Conservation (phyloP, 768 basidiomycete species). For the Suillus sp. region DNA sequence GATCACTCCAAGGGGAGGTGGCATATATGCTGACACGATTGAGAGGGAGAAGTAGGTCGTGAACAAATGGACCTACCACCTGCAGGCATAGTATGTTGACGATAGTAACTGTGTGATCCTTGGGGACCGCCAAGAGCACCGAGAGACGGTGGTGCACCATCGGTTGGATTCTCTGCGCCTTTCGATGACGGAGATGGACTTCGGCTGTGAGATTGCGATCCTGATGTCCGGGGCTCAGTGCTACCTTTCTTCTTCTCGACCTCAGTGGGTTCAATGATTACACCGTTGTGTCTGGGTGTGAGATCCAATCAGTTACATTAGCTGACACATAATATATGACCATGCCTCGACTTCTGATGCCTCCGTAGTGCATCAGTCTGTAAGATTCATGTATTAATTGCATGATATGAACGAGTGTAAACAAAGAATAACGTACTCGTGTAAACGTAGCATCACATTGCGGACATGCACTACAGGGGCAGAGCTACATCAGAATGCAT, state of each 20-base stretch:
- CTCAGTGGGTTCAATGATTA: conserved; percentile 56
- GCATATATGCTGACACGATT: conserved; percentile 41
- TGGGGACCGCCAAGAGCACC: conserved; percentile 33
- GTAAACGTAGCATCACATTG: conserved; percentile 83
- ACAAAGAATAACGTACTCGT: conserved; percentile 50
- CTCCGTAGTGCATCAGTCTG: conserved; percentile 82
- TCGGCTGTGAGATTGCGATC: conserved; percentile 51
- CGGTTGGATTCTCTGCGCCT: conserved; percentile 35
- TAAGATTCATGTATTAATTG: not conserved
- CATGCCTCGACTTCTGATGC: conserved; percentile 78
- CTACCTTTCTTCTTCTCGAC: conserved; percentile 22
- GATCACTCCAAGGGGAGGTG: conserved; percentile 41
- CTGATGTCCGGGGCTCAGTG: conserved; percentile 36
- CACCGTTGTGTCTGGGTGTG: conserved; percentile 57
- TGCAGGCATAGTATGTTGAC: conserved; percentile 57
- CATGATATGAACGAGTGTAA: conserved; percentile 20
- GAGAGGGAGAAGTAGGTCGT: not conserved
- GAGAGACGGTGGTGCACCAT: conserved; percentile 37
- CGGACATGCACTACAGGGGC: conserved; percentile 59
- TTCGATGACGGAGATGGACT: conserved; percentile 49
- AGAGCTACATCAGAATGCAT: conserved; percentile 17
- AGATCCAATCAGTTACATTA: conserved; percentile 10
- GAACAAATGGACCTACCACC: conserved; percentile 35
- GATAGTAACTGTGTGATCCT: conserved; percentile 62
- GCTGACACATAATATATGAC: conserved; percentile 11